Percentiles rank a stretch among this genome's conserved stretches.
Evolutionary conservation across 1,284 basidiomycete species (phyloP).

Genomic region (Fistulina hepatica): DNA sequence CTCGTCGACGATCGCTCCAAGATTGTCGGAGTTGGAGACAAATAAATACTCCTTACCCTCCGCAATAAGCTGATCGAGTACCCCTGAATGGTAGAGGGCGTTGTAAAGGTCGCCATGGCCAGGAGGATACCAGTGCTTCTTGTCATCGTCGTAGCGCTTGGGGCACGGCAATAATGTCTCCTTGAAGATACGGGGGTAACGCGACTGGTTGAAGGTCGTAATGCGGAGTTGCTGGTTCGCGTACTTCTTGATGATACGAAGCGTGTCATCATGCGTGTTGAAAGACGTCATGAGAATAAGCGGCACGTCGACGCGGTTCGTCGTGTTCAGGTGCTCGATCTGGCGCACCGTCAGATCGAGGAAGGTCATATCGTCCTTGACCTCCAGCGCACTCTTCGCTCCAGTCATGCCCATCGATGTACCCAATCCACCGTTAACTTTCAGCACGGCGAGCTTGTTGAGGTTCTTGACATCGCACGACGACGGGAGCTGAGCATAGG

Average conservation of each 20-base stretch:
- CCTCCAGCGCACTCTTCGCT: constrained; percentile 84
- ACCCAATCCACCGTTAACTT: constrained; percentile 98
- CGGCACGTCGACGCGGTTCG: constrained; percentile 73
- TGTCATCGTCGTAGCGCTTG: constrained; percentile 79
- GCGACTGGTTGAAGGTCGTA: constrained; percentile 95
- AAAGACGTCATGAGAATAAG: constrained; percentile 99
- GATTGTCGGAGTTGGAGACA: constrained; percentile 98
- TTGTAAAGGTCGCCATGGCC: constrained; percentile 98
- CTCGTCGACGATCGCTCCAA: constrained; percentile 87
- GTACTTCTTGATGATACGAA: constrained; percentile 99
- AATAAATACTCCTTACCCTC: constrained; percentile 99
- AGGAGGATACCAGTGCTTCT: constrained; percentile 97
- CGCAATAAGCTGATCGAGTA: constrained; percentile 88
- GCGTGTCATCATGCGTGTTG: constrained; percentile 97
- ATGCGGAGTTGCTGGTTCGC: constrained; percentile 96
- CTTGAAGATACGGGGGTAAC: constrained; percentile 96
- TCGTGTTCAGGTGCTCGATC: constrained; percentile 84
- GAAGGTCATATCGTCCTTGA: constrained; percentile 98
- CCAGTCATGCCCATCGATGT: constrained; percentile 98
- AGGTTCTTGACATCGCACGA: constrained; percentile 62
- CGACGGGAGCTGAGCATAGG: constrained; percentile 67
- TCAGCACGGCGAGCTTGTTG: constrained; percentile 95
- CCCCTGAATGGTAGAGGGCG: constrained; percentile 87
- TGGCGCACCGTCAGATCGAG: constrained; percentile 94
- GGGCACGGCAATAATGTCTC: constrained; percentile 90